Conservation (phyloP, 2,329 filamentous ascomycete genomes). For the Pseudocercospora eumusae region DNA sequence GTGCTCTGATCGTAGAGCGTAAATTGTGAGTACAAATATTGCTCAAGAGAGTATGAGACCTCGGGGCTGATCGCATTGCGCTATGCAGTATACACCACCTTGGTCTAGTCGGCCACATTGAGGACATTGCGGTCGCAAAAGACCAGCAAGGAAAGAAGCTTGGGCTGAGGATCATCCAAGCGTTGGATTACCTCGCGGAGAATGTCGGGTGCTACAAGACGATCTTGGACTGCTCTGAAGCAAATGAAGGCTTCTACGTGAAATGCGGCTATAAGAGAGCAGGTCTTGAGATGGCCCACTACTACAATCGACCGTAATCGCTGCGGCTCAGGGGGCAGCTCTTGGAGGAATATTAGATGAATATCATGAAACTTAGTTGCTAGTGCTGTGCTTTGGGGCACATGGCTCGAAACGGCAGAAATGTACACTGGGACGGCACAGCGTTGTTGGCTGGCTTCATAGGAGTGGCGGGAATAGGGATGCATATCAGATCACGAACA, state of each 20-base stretch:
- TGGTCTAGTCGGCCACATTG: constrained; percentile 88
- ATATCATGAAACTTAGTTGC: neutral
- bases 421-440: neutral
- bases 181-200: constrained; percentile 83
- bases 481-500: neutral
- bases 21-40: constrained; percentile 69
- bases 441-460: constrained; percentile 8
- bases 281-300: constrained; percentile 95
- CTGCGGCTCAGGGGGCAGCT: neutral
- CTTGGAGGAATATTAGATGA: neutral
- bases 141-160: constrained; percentile 98
- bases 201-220: constrained; percentile 94
- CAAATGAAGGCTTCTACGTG: constrained; percentile 96
- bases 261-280: constrained; percentile 95
- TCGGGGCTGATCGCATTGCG: neutral
- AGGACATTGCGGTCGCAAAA: constrained; percentile 93
- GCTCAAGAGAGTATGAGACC: neutral
- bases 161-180: constrained; percentile 88
- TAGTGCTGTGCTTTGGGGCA: neutral
- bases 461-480: neutral
- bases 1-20: constrained; percentile 85
- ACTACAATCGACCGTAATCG: constrained; percentile 56
- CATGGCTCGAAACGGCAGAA: neutral
- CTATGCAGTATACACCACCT: constrained; percentile 66
- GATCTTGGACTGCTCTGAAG: constrained; percentile 93